Evolutionary conservation across 2,329 filamentous ascomycete species (phyloP).

Genomic region (Fusarium sacchari): DNA sequence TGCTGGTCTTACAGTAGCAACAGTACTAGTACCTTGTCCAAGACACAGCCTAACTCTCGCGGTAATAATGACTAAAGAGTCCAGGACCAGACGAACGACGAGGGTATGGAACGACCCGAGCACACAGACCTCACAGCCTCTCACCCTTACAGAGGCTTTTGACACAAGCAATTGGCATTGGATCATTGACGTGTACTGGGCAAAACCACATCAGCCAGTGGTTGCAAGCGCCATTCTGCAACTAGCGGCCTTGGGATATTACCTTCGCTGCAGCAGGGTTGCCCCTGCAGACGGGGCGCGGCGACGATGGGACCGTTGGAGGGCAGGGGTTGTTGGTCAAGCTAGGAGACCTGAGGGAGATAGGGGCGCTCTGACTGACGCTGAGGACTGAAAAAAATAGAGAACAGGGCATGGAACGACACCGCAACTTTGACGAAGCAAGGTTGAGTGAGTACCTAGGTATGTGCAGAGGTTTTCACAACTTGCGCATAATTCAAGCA

Average conservation of each 20-base stretch:
- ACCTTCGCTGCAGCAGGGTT: constrained; percentile 45
- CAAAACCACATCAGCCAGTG: constrained; percentile 40
- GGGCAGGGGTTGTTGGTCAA: constrained; percentile 6
- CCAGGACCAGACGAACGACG: constrained; percentile 19
- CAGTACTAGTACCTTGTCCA: background rate
- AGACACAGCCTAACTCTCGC: constrained; percentile 2
- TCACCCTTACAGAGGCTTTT: constrained; percentile 37
- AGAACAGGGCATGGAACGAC: constrained; percentile 25
- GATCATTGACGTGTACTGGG: constrained; percentile 33
- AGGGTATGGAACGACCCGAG: constrained; percentile 32
- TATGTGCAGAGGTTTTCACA: background rate
- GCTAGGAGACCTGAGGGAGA: constrained; percentile 32
- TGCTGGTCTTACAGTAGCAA: background rate
- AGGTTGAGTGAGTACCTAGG: background rate
- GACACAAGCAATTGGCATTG: constrained; percentile 15
- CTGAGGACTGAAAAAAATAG: background rate
- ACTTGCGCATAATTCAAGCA: background rate
- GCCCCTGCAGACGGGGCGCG: constrained; percentile 42
- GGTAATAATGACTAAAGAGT: constrained; percentile 16
- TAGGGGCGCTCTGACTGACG: constrained; percentile 31
- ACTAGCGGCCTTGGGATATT: constrained; percentile 46
- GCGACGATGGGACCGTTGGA: constrained; percentile 31
- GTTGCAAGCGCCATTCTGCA: constrained; percentile 45
- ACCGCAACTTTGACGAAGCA: constrained; percentile 28
- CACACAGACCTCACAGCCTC: constrained; percentile 18